Evolutionary conservation across 805 yeast genomes (phyloP).

Genomic region (Babjeviella inositovora): DNA sequence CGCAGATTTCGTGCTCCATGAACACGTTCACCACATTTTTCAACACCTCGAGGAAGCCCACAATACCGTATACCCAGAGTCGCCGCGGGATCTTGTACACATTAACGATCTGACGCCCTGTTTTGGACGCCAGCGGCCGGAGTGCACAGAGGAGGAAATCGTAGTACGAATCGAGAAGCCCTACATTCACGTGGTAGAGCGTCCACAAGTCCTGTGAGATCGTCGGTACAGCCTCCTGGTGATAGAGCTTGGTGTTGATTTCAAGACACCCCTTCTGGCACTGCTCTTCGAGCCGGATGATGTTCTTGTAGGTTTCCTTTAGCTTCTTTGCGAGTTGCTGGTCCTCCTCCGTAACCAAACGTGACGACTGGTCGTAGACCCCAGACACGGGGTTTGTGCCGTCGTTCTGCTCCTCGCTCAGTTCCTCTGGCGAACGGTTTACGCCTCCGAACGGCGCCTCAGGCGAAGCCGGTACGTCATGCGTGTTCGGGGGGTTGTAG

Average conservation of each 20-base stretch:
- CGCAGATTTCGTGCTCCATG: conserved; percentile 65
- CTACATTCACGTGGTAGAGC: conserved; percentile 51
- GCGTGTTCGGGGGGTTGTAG: too few relatives aligned
- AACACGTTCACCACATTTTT: conserved; percentile 61
- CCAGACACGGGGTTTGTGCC: too few relatives aligned
- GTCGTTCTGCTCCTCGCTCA: too few relatives aligned
- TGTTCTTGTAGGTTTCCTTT: conserved; percentile 60
- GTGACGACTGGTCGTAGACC: too few relatives aligned
- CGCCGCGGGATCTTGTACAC: conserved; percentile 66
- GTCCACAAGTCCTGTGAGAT: conserved; percentile 51
- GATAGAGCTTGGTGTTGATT: conserved; percentile 29
- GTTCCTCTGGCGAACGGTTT: too few relatives aligned
- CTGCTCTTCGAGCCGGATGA: conserved; percentile 49
- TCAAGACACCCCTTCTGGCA: conserved; percentile 57
- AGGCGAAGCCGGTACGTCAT: too few relatives aligned
- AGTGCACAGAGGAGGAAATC: conserved; percentile 59
- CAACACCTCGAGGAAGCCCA: conserved; percentile 62
- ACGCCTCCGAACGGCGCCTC: too few relatives aligned
- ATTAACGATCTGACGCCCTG: conserved; percentile 66
- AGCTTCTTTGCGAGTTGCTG: conserved; percentile 52
- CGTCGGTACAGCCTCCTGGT: conserved; percentile 28
- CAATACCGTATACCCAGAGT: conserved; percentile 79
- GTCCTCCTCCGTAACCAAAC: conserved; percentile 47
- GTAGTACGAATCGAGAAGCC: conserved; percentile 52
- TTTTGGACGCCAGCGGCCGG: conserved; percentile 47